A percentile compares a stretch with the other conserved stretches of the same genome.
Evolutionary conservation across 371 early-diverging fungal species (phyloP).

Genomic region (Syncephalastrum monosporum): DNA sequence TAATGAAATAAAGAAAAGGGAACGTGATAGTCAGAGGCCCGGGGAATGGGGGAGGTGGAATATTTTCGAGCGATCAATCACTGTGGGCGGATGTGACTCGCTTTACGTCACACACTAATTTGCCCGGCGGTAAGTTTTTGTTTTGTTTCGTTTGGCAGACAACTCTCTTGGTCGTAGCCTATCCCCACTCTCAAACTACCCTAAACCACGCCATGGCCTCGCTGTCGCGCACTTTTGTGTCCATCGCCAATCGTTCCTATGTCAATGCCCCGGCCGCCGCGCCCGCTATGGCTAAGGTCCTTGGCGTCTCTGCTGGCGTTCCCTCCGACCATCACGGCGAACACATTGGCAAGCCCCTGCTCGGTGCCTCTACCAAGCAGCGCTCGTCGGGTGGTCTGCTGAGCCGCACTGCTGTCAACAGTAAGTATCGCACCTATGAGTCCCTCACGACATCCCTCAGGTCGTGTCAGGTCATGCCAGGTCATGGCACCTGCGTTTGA

Average conservation of each 20-base stretch:
- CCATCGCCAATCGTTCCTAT: constrained; percentile 46
- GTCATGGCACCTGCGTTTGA: too few species aligned
- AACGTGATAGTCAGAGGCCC: too few species aligned
- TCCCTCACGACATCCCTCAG: too few species aligned
- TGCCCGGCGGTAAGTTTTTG: constrained; percentile 7
- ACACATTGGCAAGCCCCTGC: constrained; percentile 34
- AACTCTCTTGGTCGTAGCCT: too few species aligned
- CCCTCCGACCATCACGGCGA: constrained; percentile 28
- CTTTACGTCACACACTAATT: too few species aligned
- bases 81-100: too few species aligned
- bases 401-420: constrained; percentile 25
- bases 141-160: constrained; percentile 4
- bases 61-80: too few species aligned
- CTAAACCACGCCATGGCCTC: constrained; percentile 38
- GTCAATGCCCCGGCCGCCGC: constrained; percentile 45
- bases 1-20: too few species aligned
- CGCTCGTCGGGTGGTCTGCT: constrained; percentile 23
- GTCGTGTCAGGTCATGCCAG: too few species aligned
- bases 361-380: constrained; percentile 30
- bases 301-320: constrained; percentile 27
- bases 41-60: too few species aligned
- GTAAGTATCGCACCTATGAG: constrained; percentile 11
- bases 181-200: constrained; percentile 18
- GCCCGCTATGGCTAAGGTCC: constrained; percentile 42
- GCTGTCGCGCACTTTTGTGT: constrained; percentile 49